Conservation (phyloP, 1,284 basidiomycete species). For the Phlebopus sp. region DNA sequence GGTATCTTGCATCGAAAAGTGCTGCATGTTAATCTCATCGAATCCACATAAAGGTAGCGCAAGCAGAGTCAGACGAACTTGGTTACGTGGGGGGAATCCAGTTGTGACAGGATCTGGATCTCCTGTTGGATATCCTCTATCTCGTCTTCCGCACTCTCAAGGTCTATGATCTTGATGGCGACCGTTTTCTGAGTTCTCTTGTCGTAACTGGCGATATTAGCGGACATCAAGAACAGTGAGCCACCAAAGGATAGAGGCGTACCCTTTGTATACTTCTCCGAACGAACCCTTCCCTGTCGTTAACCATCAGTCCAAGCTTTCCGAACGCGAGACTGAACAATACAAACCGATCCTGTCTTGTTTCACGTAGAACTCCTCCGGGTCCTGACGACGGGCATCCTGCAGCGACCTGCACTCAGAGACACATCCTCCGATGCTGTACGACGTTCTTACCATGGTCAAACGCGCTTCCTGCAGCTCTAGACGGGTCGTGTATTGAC, state of each 20-base stretch:
- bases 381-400: constrained; percentile 77
- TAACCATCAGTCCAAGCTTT: constrained; percentile 13
- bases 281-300: constrained; percentile 89
- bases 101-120: constrained; percentile 96
- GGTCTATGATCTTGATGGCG: constrained; percentile 98
- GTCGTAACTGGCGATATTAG: constrained; percentile 63
- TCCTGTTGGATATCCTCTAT: constrained; percentile 99
- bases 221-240: background rate
- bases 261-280: constrained; percentile 98
- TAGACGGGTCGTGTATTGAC: constrained; percentile 13
- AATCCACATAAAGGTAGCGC: constrained; percentile 18
- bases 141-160: constrained; percentile 98
- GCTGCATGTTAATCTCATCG: constrained; percentile 29
- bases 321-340: constrained; percentile 11
- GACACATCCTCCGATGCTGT: background rate
- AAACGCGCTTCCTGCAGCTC: background rate
- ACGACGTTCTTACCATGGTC: constrained; percentile 20
- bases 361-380: constrained; percentile 92
- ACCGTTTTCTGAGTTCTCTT: constrained; percentile 91
- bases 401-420: constrained; percentile 28
- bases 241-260: constrained; percentile 18
- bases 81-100: constrained; percentile 95
- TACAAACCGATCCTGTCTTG: constrained; percentile 91
- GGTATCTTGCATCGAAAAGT: constrained; percentile 61
- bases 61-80: constrained; percentile 56